These are phyloP conservation scores for Wakefieldia striispora DNA, from an alignment of 768 basidiomycete species.

Conservation along the genomic window DNA sequence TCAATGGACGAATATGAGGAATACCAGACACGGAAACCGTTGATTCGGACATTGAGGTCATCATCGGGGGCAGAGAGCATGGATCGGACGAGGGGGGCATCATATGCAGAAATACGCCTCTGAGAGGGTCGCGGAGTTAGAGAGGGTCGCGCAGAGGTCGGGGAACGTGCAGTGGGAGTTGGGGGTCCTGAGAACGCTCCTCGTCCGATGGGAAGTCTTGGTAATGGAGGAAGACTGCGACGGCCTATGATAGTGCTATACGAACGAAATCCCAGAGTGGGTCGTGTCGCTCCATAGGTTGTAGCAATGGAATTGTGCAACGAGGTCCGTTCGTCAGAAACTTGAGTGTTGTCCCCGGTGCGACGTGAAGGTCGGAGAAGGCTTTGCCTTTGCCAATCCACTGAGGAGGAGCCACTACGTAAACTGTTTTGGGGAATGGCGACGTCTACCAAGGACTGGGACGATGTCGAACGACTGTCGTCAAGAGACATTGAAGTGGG, in stretches of 20 bases:
- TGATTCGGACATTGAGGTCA: constrained; percentile 63
- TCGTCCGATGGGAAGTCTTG: constrained; percentile 31
- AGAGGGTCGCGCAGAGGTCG: constrained; percentile 32
- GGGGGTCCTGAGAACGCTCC: constrained; percentile 37
- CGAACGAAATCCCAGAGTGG: constrained; percentile 27
- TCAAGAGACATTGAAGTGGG: constrained; percentile 16
- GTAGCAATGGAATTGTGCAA: constrained; percentile 31
- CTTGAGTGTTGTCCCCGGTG: not conserved
- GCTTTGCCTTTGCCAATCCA: constrained; percentile 59
- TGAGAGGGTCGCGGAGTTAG: constrained; percentile 43
- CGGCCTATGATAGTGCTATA: constrained; percentile 27
- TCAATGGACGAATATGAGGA: constrained; percentile 89
- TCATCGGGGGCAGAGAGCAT: constrained; percentile 35
- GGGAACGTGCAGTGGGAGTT: constrained; percentile 31
- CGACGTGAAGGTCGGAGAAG: constrained; percentile 37
- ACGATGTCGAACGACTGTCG: constrained; percentile 17
- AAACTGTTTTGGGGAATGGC: constrained; percentile 31
- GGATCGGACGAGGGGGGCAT: constrained; percentile 42
- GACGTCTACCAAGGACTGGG: constrained; percentile 17
- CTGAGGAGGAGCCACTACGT: constrained; percentile 51
- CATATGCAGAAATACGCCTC: constrained; percentile 74
- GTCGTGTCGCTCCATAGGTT: constrained; percentile 58
- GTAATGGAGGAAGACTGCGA: constrained; percentile 38
- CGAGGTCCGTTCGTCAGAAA: constrained; percentile 34
- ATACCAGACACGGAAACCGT: constrained; percentile 86